These are phyloP conservation scores for Claviceps cyperi DNA, from an alignment of 2,329 filamentous ascomycete genomes.

Conservation along the genomic window DNA sequence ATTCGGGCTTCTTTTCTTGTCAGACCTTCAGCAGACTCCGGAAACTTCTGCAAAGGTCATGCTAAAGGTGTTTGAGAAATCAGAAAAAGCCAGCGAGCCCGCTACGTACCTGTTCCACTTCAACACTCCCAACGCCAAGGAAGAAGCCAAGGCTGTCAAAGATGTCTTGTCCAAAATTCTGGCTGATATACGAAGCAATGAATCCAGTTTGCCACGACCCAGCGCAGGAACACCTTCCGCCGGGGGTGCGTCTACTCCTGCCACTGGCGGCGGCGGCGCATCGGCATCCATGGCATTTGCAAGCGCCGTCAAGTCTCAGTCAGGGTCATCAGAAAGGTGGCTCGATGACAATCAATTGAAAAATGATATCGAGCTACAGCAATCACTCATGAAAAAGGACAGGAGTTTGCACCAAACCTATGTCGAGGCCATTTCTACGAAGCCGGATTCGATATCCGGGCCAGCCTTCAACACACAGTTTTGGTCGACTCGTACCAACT, in stretches of 20 bases:
- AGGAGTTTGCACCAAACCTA: slow-evolving; percentile 66
- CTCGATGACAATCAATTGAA: slow-evolving; percentile 73
- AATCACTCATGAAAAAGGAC: slow-evolving; percentile 75
- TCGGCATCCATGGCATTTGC: slow-evolving; percentile 68
- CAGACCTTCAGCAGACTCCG: slow-evolving; percentile 90
- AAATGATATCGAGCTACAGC: slow-evolving; percentile 67
- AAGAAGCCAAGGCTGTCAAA: slow-evolving; percentile 75
- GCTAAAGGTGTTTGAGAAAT: slow-evolving; percentile 76
- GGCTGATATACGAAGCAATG: slow-evolving; percentile 46
- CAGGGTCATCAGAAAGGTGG: slow-evolving; percentile 42
- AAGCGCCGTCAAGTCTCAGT: slow-evolving; percentile 45
- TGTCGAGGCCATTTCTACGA: slow-evolving; percentile 67
- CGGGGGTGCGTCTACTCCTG: slow-evolving; percentile 15
- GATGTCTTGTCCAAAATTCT: slow-evolving; percentile 69
- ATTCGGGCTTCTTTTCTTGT: background rate
- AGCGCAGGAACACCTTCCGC: slow-evolving; percentile 15
- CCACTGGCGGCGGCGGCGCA: slow-evolving; percentile 23
- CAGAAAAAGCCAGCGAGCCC: slow-evolving; percentile 41
- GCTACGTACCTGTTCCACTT: slow-evolving; percentile 79
- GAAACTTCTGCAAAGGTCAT: slow-evolving; percentile 81
- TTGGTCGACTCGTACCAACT: slow-evolving; percentile 77
- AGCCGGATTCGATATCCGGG: slow-evolving; percentile 69
- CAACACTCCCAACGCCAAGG: slow-evolving; percentile 63
- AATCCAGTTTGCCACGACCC: slow-evolving; percentile 36
- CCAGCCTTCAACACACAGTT: slow-evolving; percentile 82